Percentiles rank a stretch among this genome's conserved stretches.
phyloP scores from a whole-genome alignment of 2,329 filamentous ascomycete species.

The Dissoconium aciculare region DNA sequence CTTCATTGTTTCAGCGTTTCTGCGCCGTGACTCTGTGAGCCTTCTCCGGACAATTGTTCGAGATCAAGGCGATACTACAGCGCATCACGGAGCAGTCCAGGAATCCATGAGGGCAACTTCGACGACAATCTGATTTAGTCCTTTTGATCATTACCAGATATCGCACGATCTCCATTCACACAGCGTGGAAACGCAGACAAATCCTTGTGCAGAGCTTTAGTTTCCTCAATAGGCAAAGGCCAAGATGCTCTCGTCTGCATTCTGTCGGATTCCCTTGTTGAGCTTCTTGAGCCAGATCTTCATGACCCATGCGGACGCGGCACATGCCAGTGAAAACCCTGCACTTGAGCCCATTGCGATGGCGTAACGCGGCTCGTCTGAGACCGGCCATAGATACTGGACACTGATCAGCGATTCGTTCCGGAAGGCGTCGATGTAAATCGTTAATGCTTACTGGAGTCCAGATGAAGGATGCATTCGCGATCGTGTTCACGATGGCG shows the following conservation, averaged over 20 bases:
- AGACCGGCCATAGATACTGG: slow-evolving; percentile 34
- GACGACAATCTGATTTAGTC: too few species aligned
- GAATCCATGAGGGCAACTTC: too few species aligned
- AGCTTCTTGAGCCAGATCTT: slow-evolving; percentile 27
- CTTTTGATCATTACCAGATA: too few species aligned
- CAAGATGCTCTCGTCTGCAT: slow-evolving; percentile 17
- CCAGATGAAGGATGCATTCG: slow-evolving; percentile 36
- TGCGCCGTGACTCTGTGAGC: too few species aligned
- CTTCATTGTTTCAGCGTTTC: too few species aligned
- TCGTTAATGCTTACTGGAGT: slow-evolving; percentile 22
- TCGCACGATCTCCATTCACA: too few species aligned
- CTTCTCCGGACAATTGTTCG: too few species aligned
- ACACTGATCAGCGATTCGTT: not conserved
- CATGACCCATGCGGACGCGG: slow-evolving; percentile 31
- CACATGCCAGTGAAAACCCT: slow-evolving; percentile 30
- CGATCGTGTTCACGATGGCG: slow-evolving; percentile 36
- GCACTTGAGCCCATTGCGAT: slow-evolving; percentile 33
- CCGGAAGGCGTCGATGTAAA: not conserved
- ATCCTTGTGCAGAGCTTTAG: too few species aligned
- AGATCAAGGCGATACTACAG: too few species aligned
- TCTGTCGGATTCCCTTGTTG: slow-evolving; percentile 26
- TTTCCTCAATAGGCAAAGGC: slow-evolving; percentile 19
- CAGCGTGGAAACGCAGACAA: too few species aligned
- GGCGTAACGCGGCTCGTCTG: slow-evolving; percentile 31
- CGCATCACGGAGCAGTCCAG: too few species aligned